A percentile compares a stretch with the other conserved stretches of the same genome.
These are phyloP conservation scores for Raphidocelis subcapitata DNA, from an alignment of 139 green algal genomes.

Conservation along the genomic window DNA sequence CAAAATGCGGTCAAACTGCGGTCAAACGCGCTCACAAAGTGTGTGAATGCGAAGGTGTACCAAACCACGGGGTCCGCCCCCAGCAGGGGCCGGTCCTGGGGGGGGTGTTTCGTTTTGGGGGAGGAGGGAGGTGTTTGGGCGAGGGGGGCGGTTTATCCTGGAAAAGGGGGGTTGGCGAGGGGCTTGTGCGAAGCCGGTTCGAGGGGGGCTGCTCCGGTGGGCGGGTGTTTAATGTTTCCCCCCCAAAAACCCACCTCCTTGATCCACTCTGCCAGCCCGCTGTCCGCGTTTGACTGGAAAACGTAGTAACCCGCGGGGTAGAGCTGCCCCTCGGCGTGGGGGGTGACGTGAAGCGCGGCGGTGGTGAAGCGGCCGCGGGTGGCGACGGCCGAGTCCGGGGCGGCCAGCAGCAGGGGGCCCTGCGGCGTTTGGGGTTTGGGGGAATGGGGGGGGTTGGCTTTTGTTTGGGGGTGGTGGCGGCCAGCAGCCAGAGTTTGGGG, in stretches of 20 bases:
- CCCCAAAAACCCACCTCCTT: constrained; percentile 29
- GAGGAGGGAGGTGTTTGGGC: neutral
- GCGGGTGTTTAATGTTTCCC: neutral
- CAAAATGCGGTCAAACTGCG: neutral
- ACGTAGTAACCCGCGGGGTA: constrained; percentile 78
- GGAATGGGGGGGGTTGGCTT: too few species aligned
- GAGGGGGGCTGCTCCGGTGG: neutral
- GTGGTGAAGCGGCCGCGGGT: constrained; percentile 69
- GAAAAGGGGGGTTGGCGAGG: too few species aligned
- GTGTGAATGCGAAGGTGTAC: constrained; percentile 68
- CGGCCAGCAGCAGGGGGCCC: constrained; percentile 36
- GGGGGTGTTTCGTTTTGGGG: neutral
- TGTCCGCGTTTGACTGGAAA: constrained; percentile 40
- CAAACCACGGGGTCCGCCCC: constrained; percentile 77
- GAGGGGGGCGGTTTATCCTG: too few species aligned
- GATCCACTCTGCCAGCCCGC: constrained; percentile 49
- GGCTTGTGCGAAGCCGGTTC: neutral
- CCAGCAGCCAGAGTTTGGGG: too few species aligned
- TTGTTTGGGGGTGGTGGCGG: too few species aligned
- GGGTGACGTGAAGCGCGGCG: constrained; percentile 75
- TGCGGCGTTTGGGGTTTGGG: too few species aligned
- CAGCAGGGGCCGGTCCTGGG: constrained; percentile 56
- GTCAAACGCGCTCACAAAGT: constrained; percentile 4
- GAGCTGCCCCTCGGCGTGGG: constrained; percentile 62
- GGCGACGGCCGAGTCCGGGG: constrained; percentile 34